Evolutionary conservation across 257 asterid species (phyloP).

Genomic region (Handroanthus guayacan): DNA sequence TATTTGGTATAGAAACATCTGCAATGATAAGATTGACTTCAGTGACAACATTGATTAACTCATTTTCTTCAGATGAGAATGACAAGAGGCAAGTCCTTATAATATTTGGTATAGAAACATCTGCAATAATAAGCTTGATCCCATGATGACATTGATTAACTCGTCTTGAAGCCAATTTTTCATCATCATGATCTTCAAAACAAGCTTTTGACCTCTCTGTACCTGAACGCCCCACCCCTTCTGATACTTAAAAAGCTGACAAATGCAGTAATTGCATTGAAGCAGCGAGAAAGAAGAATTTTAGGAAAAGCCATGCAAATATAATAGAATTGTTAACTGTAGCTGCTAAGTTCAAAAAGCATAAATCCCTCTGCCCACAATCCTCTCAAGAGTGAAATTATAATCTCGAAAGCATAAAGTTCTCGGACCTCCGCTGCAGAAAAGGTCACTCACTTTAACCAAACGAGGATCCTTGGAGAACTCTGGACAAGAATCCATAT

Average conservation of each 20-base stretch:
- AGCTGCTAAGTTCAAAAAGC: slow-evolving; percentile 6
- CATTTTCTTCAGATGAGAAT: neutral
- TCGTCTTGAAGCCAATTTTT: too few species aligned
- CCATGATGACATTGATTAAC: too few species aligned
- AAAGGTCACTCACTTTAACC: slow-evolving; percentile 69
- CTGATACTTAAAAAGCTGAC: too few species aligned
- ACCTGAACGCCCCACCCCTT: too few species aligned
- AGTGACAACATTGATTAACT: slow-evolving; percentile 29
- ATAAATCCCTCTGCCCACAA: neutral
- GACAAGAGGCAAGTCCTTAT: too few species aligned
- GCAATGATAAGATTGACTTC: slow-evolving; percentile 38
- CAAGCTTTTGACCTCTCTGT: too few species aligned
- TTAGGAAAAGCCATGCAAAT: neutral
- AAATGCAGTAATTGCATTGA: neutral
- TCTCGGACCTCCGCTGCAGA: slow-evolving; percentile 32
- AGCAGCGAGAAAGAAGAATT: neutral
- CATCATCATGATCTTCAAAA: too few species aligned
- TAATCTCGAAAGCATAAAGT: slow-evolving; percentile 21
- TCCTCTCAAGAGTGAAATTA: slow-evolving; percentile 25
- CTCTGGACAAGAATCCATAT: slow-evolving; percentile 96
- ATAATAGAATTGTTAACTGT: neutral
- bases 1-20: slow-evolving; percentile 86
- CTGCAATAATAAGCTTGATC: too few species aligned
- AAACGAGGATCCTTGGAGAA: slow-evolving; percentile 82
- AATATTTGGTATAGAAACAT: too few species aligned